Percentiles rank a stretch among this genome's conserved stretches.
These are phyloP conservation scores for Kalmusia sp. DNA, from an alignment of 2,329 filamentous ascomycete species.

Conservation along the genomic window DNA sequence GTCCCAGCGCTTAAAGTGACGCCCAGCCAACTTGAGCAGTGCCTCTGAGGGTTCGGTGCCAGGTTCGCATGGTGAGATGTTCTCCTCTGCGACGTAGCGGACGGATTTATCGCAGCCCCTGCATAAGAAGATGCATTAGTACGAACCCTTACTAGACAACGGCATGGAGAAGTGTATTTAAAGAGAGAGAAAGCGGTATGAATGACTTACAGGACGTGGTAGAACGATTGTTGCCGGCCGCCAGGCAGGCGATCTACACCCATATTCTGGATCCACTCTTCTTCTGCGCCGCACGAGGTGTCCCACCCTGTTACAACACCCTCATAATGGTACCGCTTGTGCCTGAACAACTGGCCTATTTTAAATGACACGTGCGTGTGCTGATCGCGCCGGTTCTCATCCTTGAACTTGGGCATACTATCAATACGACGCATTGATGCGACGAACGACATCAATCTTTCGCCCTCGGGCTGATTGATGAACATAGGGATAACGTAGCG, in stretches of 20 bases:
- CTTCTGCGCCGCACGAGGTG: conserved; percentile 62
- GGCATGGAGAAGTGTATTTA: too few species aligned
- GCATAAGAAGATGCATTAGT: not conserved
- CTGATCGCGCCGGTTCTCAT: conserved; percentile 17
- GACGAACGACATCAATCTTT: conserved; percentile 61
- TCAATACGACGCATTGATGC: conserved; percentile 64
- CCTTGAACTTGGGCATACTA: conserved; percentile 59
- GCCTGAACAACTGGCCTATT: conserved; percentile 83
- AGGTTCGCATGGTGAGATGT: conserved; percentile 62
- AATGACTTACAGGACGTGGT: conserved; percentile 80
- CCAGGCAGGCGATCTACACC: conserved; percentile 65
- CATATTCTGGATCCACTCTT: conserved; percentile 70
- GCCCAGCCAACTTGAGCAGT: conserved; percentile 76
- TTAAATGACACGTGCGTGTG: conserved; percentile 43
- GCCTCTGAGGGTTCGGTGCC: conserved; percentile 57
- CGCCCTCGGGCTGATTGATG: conserved; percentile 58
- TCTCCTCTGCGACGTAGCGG: conserved; percentile 81
- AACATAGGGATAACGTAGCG: conserved; percentile 72
- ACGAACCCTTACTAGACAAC: too few species aligned
- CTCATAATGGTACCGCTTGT: conserved; percentile 79
- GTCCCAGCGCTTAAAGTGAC: conserved; percentile 90
- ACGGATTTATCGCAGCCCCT: conserved; percentile 72
- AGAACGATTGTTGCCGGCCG: conserved; percentile 75
- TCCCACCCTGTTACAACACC: conserved; percentile 93
- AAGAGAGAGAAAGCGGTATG: too few species aligned